phyloP scores from a whole-genome alignment of 2,329 filamentous ascomycete species.

The Trichoderma asperellum region DNA sequence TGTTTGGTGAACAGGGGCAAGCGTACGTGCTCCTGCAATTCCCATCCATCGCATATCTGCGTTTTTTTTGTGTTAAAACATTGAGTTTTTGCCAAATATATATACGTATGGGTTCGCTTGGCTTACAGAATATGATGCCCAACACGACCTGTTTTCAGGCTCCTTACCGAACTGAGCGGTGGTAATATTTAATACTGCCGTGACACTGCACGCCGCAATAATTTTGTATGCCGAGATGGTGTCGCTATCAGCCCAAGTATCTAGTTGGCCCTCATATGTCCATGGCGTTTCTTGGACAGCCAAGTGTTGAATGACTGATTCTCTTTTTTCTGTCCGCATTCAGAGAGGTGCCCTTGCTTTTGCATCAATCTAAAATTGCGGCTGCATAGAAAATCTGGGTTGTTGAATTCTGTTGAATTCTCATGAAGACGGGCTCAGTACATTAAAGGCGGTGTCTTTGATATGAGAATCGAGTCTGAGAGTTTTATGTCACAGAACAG shows the following conservation, averaged over 20 bases:
- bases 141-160: not conserved
- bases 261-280: not conserved
- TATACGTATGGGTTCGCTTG: not conserved
- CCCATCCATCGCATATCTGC: not conserved
- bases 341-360: too few relatives aligned
- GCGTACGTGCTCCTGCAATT: not conserved
- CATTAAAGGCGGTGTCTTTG: too few relatives aligned
- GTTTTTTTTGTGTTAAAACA: too few relatives aligned
- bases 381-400: too few relatives aligned
- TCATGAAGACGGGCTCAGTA: too few relatives aligned
- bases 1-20: not conserved
- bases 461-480: too few relatives aligned
- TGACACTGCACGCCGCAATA: not conserved
- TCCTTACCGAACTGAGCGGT: not conserved
- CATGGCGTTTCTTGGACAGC: not conserved
- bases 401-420: too few relatives aligned
- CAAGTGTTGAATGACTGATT: not conserved
- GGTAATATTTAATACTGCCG: not conserved
- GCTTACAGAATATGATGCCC: conserved; percentile 6
- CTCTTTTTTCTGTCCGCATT: too few relatives aligned
- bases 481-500: too few relatives aligned
- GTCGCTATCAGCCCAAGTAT: not conserved
- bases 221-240: not conserved
- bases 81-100: too few relatives aligned
- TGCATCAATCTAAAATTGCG: too few relatives aligned